Evolutionary conservation across 2,329 filamentous ascomycete genomes (phyloP).

Genomic region (Pseudocercospora musae): DNA sequence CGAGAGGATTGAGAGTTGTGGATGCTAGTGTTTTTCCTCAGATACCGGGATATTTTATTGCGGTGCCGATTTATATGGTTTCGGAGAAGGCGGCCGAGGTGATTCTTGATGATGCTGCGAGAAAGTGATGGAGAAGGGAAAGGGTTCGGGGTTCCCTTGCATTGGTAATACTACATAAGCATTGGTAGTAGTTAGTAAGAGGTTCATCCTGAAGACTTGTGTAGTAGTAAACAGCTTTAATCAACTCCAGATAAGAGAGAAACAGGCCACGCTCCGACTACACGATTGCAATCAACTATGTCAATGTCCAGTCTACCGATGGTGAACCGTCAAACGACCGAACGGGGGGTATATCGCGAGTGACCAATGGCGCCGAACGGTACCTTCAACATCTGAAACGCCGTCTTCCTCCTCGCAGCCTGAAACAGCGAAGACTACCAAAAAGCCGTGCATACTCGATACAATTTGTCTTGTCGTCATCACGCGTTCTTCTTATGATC

Average conservation of each 20-base stretch:
- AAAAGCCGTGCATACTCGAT: background rate
- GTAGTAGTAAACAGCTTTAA: background rate
- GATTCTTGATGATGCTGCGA: conserved; percentile 38
- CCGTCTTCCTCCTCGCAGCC: background rate
- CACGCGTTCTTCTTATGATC: conserved; percentile 14
- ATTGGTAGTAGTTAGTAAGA: no score
- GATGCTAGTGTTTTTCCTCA: conserved; percentile 58
- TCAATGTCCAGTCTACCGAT: background rate
- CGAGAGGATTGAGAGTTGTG: conserved; percentile 56
- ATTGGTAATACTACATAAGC: no score
- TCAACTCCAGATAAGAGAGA: background rate
- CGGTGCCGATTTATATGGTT: conserved; percentile 53
- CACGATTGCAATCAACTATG: background rate
- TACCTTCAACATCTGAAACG: background rate
- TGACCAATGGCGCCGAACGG: background rate
- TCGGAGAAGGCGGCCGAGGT: conserved; percentile 61
- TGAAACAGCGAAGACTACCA: background rate
- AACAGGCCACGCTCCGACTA: background rate
- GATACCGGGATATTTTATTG: conserved; percentile 54
- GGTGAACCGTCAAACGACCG: background rate
- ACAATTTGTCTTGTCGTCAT: background rate
- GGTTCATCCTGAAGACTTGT: no score
- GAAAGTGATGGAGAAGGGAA: background rate
- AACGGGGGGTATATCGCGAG: background rate
- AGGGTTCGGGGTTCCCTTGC: no score